Evolutionary conservation across 2,329 filamentous ascomycete genomes (phyloP).

Genomic region (Exophiala sideris): DNA sequence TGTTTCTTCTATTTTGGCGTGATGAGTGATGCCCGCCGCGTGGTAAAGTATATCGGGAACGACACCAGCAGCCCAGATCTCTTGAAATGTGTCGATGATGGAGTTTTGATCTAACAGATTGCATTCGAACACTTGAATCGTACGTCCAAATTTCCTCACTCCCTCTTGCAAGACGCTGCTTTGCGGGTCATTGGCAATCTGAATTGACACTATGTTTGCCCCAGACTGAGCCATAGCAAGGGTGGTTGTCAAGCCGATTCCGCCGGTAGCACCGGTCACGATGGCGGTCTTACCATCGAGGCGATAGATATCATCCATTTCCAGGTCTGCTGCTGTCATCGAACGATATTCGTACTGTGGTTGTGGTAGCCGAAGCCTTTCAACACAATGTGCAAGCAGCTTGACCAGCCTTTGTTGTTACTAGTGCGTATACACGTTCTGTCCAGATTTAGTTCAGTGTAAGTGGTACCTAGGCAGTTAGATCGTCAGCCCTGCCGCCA

Average conservation of each 20-base stretch:
- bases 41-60: background rate
- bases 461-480: too few relatives aligned
- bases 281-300: background rate
- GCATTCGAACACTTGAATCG: background rate
- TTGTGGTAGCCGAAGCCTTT: too few relatives aligned
- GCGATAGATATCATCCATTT: background rate
- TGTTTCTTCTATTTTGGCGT: background rate
- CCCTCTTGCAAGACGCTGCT: background rate
- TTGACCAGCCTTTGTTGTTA: too few relatives aligned
- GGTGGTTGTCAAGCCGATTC: conserved; percentile 38
- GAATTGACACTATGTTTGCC: conserved; percentile 40
- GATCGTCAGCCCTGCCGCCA: too few relatives aligned
- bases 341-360: too few relatives aligned
- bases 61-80: background rate
- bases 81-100: background rate
- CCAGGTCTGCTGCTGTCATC: too few relatives aligned
- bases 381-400: too few relatives aligned
- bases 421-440: too few relatives aligned
- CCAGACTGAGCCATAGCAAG: conserved; percentile 38
- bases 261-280: conserved; percentile 31
- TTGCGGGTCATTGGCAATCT: conserved; percentile 29
- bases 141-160: background rate
- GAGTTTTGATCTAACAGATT: background rate
- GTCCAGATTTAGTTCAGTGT: too few relatives aligned
- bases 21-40: background rate